These are phyloP conservation scores for Mariannaea elegans DNA, from an alignment of 2,329 filamentous ascomycete genomes.

Conservation along the genomic window DNA sequence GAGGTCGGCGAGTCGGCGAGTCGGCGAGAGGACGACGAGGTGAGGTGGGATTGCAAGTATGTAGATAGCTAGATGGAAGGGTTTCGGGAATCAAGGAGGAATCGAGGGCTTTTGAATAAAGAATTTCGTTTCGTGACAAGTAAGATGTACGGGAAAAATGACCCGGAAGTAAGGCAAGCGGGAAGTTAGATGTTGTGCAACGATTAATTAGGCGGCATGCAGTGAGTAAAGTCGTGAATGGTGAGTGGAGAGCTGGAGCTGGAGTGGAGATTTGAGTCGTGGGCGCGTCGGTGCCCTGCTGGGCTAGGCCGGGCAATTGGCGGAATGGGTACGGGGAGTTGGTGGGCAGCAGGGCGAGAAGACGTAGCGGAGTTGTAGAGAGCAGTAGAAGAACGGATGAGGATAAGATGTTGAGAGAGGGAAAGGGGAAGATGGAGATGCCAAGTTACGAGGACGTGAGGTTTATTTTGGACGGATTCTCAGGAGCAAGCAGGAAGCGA, in stretches of 20 bases:
- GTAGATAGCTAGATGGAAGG: background rate
- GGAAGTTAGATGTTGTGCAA: slow-evolving; percentile 27
- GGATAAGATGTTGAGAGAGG: background rate
- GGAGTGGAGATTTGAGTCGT: slow-evolving; percentile 34
- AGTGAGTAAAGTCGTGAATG: slow-evolving; percentile 33
- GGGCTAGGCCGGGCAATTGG: slow-evolving; percentile 9
- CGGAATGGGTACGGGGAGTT: slow-evolving; percentile 4
- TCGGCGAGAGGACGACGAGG: slow-evolving; percentile 5
- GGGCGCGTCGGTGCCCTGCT: slow-evolving; percentile 15
- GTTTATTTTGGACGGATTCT: background rate
- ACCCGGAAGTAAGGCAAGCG: slow-evolving; percentile 18
- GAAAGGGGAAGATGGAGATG: background rate
- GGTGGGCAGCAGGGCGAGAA: slow-evolving; percentile 10
- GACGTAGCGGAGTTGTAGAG: background rate
- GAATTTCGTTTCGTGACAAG: slow-evolving; percentile 9
- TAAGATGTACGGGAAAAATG: background rate
- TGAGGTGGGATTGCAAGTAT: background rate
- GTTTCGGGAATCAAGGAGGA: background rate
- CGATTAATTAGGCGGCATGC: slow-evolving; percentile 25
- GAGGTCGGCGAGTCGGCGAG: slow-evolving; percentile 23
- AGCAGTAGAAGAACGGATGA: slow-evolving; percentile 1
- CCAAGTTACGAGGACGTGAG: background rate
- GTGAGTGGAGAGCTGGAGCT: slow-evolving; percentile 43
- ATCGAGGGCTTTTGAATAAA: background rate
- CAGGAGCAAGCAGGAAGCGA: background rate